Evolutionary conservation across 805 yeast genomes (phyloP), one percentile per base, ranked within the genome.

Genomic region (Priceomyces fermenticarens): DNA sequence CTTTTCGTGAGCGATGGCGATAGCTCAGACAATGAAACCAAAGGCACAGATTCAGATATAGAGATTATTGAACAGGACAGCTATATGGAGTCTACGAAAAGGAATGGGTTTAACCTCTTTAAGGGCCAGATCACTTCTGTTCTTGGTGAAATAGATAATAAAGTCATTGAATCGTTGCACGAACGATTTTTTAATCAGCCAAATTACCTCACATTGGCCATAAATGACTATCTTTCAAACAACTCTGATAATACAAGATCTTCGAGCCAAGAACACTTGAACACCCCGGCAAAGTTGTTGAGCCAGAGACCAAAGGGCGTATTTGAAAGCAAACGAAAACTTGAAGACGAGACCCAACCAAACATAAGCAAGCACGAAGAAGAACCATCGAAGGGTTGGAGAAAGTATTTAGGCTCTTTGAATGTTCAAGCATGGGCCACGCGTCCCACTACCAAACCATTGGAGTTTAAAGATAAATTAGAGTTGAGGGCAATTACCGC

Each of bases 391-490:
- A 15, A 43, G 23, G 32, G 46, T 32, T 66, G 73, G 74, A 45
- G 41, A 17, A 60, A 73, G 32, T 83, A 71, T 49, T 69, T 85
- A 25, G 91, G 91, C 0, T 66, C 83, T 0, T 43, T 83, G 9
- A 75, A 75, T 43, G 75, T 79, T 2, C 74, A 74, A 38, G 86
- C 85, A 2, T 81, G 85, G 84, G 85, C 89, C 10, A 83, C 89
- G 0, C 63, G 90, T 44, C 85, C 87, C 0, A 75, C 81, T 0
- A 47, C 72, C 17, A 68, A 64, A 20, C 72, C 77, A 0, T 56
- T 78, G 1, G 57, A 67, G 16, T 75, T 69, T 49, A 72, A 73
- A 1, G 71, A 80, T 8, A 57, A 52, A 16, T 51, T 80, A 23
- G 58, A 63, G 8, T 47, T 79, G 11, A 63, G 61, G 16, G 58